Conservation (phyloP, 2,329 filamentous ascomycete species). For the Meredithiella fracta region DNA sequence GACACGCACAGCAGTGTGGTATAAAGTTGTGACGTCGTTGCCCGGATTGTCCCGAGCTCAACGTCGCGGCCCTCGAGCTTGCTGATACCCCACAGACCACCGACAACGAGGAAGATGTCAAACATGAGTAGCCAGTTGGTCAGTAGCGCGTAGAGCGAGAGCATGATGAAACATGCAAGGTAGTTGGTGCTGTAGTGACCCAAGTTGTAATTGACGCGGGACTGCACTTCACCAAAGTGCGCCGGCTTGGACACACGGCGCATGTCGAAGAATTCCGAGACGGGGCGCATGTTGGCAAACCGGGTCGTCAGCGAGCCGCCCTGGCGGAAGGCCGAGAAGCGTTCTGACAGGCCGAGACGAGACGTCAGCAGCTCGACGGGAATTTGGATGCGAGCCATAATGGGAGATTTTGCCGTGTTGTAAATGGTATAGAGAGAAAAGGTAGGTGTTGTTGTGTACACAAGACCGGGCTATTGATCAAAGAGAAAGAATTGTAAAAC, state of each 20-base stretch:
- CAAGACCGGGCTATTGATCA: neutral
- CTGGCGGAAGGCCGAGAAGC: constrained; percentile 61
- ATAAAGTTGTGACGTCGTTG: constrained; percentile 86
- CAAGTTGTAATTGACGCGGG: constrained; percentile 90
- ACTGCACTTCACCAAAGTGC: constrained; percentile 81
- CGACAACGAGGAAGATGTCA: constrained; percentile 74
- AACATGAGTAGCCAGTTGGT: constrained; percentile 78
- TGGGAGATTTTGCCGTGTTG: constrained; percentile 5
- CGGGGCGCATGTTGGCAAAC: constrained; percentile 80
- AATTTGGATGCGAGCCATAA: constrained; percentile 79
- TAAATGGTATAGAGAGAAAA: constrained; percentile 5
- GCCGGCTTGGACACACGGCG: constrained; percentile 89
- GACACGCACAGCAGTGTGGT: constrained; percentile 70
- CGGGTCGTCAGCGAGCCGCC: constrained; percentile 62
- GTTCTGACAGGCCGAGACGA: constrained; percentile 68
- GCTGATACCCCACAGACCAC: constrained; percentile 80
- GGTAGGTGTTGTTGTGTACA: constrained; percentile 2
- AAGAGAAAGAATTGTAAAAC: constrained; percentile 6
- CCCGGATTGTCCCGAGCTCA: constrained; percentile 64
- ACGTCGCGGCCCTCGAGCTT: constrained; percentile 80
- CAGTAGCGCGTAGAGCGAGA: constrained; percentile 86
- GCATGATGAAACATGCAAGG: constrained; percentile 80
- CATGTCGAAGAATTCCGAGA: constrained; percentile 88
- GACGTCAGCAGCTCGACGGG: constrained; percentile 84
- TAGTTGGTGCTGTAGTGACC: constrained; percentile 98